Percentiles rank a stretch among this genome's conserved stretches.
Evolutionary conservation across 768 basidiomycete species (phyloP).

Genomic region (Strobilomyces dryophilus): DNA sequence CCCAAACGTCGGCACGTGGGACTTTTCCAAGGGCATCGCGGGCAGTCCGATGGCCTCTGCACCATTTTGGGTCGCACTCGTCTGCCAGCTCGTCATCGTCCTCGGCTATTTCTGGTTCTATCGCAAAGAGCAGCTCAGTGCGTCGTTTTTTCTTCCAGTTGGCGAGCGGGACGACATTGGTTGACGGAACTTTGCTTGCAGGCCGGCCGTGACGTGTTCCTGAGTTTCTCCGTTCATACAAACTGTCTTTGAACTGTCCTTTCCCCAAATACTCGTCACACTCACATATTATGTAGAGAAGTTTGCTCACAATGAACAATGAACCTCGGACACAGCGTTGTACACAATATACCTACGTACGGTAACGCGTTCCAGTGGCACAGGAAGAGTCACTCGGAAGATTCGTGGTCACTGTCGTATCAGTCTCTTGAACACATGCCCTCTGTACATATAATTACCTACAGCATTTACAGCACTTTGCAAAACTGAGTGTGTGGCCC

Average conservation of each 20-base stretch:
- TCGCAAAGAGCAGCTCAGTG: constrained; percentile 88
- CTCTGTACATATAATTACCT: too few species aligned
- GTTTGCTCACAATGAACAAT: too few species aligned
- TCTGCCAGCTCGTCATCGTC: constrained; percentile 81
- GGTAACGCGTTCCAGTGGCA: too few species aligned
- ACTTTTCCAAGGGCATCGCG: constrained; percentile 65
- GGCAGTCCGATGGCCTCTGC: constrained; percentile 81
- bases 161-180: too few species aligned
- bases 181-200: background rate
- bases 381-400: too few species aligned
- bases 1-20: constrained; percentile 90
- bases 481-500: too few species aligned
- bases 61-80: constrained; percentile 83
- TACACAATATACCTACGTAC: too few species aligned
- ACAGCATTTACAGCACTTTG: too few species aligned
- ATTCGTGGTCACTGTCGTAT: too few species aligned
- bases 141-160: constrained; percentile 19
- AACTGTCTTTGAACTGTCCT: background rate
- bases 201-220: constrained; percentile 11
- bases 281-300: constrained; percentile 1
- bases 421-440: too few species aligned
- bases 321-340: too few species aligned
- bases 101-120: constrained; percentile 97
- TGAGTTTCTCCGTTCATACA: background rate
- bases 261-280: background rate